phyloP scores from a whole-genome alignment of 352 stramenopile species.

The Phytopythium vexans region DNA sequence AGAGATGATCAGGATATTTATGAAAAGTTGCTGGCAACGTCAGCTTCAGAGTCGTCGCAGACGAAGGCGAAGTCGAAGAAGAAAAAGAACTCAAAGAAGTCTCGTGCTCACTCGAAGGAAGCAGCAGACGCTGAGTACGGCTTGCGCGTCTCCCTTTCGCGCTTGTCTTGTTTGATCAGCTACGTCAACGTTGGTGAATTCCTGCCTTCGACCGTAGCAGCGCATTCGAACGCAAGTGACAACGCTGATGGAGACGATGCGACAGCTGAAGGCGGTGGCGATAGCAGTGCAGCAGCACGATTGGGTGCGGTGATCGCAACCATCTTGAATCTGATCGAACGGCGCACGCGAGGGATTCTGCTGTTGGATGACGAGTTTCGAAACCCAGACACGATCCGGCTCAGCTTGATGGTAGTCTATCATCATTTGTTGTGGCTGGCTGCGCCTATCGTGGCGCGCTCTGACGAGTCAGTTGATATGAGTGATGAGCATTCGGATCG shows the following conservation, averaged over 20 bases:
- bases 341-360: constrained; percentile 42
- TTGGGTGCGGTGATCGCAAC: constrained; percentile 34
- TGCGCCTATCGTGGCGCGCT: constrained; percentile 47
- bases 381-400: constrained; percentile 61
- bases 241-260: not conserved
- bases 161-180: constrained; percentile 58
- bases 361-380: constrained; percentile 50
- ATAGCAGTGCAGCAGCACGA: constrained; percentile 5
- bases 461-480: constrained; percentile 14
- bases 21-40: constrained; percentile 5
- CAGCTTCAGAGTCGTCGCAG: too few relatives aligned
- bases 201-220: constrained; percentile 18
- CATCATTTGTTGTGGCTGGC: constrained; percentile 77
- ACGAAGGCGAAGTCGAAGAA: constrained; percentile 12
- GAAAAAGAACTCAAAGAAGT: constrained; percentile 23
- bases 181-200: constrained; percentile 70
- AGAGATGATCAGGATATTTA: constrained; percentile 50
- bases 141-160: constrained; percentile 51
- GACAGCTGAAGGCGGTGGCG: not conserved
- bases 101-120: constrained; percentile 25
- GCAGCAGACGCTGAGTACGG: constrained; percentile 67
- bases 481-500: constrained; percentile 11
- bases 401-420: constrained; percentile 64
- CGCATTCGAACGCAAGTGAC: not conserved
- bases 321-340: constrained; percentile 43